Conservation (phyloP, 352 stramenopile species). For the Achlya hypogyna region DNA sequence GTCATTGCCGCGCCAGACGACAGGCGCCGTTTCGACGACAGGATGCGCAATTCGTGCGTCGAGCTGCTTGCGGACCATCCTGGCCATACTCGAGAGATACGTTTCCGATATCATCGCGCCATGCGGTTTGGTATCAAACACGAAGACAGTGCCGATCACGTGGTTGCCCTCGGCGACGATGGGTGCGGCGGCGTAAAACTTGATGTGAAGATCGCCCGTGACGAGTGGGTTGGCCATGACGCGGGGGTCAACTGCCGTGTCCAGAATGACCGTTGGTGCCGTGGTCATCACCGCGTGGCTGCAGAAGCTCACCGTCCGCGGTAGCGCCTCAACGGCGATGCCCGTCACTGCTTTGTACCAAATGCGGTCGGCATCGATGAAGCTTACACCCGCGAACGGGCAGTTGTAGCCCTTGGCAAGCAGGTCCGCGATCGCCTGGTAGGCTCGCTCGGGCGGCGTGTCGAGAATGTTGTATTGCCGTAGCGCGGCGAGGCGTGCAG, state of each 20-base stretch:
- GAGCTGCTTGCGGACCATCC: constrained; percentile 7
- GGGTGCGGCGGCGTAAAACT: constrained; percentile 86
- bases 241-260: constrained; percentile 73
- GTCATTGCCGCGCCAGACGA: background rate
- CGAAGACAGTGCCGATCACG: constrained; percentile 72
- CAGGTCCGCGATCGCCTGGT: constrained; percentile 7
- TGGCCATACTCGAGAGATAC: constrained; percentile 8
- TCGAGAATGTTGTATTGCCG: constrained; percentile 68
- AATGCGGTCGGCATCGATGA: constrained; percentile 1
- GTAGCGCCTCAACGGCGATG: constrained; percentile 27
- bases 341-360: background rate
- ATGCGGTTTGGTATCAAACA: constrained; percentile 49
- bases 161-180: constrained; percentile 45
- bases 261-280: constrained; percentile 69
- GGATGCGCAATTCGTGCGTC: background rate
- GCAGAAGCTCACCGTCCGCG: constrained; percentile 56
- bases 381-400: constrained; percentile 5
- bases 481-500: constrained; percentile 54
- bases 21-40: background rate
- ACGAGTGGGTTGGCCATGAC: constrained; percentile 85
- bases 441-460: constrained; percentile 44
- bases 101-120: background rate
- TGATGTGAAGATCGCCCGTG: constrained; percentile 77
- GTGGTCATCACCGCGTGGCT: constrained; percentile 36
- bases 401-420: constrained; percentile 18